phyloP scores from a whole-genome alignment of 2,329 filamentous ascomycete species.

The Pyrenophora tritici-repentis region DNA sequence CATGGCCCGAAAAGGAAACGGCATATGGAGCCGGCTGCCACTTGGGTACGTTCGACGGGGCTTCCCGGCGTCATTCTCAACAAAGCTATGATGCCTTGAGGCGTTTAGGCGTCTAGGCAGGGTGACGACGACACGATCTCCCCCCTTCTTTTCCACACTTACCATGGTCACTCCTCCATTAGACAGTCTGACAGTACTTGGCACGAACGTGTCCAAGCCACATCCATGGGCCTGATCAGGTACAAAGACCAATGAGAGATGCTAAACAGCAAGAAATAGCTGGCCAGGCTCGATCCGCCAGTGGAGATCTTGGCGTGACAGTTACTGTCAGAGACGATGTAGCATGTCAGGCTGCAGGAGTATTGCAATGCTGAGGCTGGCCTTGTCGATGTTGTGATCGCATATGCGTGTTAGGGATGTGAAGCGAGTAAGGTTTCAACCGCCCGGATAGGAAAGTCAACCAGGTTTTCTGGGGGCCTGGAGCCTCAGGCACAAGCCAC shows the following conservation, averaged over 20 bases:
- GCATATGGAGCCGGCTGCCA: conserved; percentile 4
- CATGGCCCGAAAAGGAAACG: conserved; percentile 17
- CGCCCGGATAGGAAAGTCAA: conserved; percentile 9
- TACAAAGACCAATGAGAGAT: conserved; percentile 15
- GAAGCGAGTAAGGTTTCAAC: conserved; percentile 27
- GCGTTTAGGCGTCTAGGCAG: conserved; percentile 14
- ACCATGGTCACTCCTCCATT: conserved; percentile 11
- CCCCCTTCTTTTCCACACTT: conserved; percentile 22
- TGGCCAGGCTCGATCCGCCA: conserved; percentile 5
- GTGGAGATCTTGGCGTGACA: conserved; percentile 28
- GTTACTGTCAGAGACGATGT: conserved; percentile 21
- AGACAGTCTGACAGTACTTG: conserved; percentile 8
- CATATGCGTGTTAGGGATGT: conserved; percentile 17
- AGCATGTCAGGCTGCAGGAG: conserved; percentile 24
- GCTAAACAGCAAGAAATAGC: neutral
- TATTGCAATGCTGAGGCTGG: conserved; percentile 12
- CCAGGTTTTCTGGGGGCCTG: conserved; percentile 6
- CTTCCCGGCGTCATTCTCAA: conserved; percentile 6
- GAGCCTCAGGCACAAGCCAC: conserved; percentile 12
- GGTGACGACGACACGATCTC: conserved; percentile 10
- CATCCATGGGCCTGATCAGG: conserved; percentile 5
- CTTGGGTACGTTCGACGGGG: conserved; percentile 23
- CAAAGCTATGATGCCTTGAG: conserved; percentile 16
- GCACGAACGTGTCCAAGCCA: conserved; percentile 3
- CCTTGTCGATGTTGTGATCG: conserved; percentile 2